Evolutionary conservation across 2,329 filamentous ascomycete species (phyloP).

Genomic region (Monilinia aucupariae): DNA sequence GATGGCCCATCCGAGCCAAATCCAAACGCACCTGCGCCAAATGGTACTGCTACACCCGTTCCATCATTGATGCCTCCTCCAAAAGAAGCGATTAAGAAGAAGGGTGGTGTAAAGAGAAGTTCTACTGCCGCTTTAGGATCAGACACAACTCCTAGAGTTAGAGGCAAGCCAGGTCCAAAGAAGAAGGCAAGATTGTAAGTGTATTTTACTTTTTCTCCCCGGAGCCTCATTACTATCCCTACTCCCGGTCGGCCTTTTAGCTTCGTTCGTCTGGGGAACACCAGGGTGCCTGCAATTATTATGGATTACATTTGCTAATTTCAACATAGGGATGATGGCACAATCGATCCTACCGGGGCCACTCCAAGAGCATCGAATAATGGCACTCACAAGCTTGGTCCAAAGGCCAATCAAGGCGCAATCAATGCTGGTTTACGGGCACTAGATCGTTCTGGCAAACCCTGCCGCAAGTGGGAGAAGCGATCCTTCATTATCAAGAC

Average conservation of each 20-base stretch:
- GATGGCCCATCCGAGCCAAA: constrained; percentile 56
- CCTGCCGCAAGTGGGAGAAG: constrained; percentile 86
- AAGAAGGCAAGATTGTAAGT: constrained; percentile 93
- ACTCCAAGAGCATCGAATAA: constrained; percentile 41
- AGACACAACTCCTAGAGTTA: constrained; percentile 61
- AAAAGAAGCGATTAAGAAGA: constrained; percentile 63
- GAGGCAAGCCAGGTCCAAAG: constrained; percentile 90
- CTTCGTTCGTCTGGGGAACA: not conserved
- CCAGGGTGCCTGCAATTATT: not conserved
- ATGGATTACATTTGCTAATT: constrained; percentile 33
- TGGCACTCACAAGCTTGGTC: constrained; percentile 72
- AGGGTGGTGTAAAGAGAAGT: constrained; percentile 57
- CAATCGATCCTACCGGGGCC: constrained; percentile 50
- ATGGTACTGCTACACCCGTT: constrained; percentile 46
- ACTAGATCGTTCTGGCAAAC: constrained; percentile 84
- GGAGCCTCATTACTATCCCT: not conserved
- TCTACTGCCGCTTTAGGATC: constrained; percentile 56
- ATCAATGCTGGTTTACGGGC: constrained; percentile 96
- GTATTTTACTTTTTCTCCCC: not conserved
- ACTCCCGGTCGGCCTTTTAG: not conserved
- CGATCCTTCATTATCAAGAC: constrained; percentile 81
- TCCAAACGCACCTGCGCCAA: constrained; percentile 52
- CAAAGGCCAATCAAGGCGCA: constrained; percentile 92
- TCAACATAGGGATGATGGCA: constrained; percentile 53
- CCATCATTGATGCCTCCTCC: constrained; percentile 55